Conservation (phyloP, 768 basidiomycete genomes). For the Royoungia palumana region DNA sequence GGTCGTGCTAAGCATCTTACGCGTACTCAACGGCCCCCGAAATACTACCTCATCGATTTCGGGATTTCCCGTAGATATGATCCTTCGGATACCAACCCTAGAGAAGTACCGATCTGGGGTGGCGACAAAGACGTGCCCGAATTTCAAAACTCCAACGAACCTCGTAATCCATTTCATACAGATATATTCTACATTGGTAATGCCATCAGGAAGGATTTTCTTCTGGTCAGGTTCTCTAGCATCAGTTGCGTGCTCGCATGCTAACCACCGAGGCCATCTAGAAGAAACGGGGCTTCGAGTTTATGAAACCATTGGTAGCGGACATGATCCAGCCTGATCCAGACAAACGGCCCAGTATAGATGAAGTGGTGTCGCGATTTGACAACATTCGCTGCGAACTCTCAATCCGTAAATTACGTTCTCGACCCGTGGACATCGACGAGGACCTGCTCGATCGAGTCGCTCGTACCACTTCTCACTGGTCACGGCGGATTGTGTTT, state of each 20-base stretch:
- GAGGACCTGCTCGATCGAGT: constrained; percentile 12
- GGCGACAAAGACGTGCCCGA: constrained; percentile 45
- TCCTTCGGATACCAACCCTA: constrained; percentile 25
- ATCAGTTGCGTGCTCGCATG: neutral
- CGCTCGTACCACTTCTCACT: constrained; percentile 15
- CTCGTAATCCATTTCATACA: constrained; percentile 39
- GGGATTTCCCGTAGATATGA: constrained; percentile 34
- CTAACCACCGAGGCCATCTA: neutral
- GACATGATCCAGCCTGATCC: constrained; percentile 39
- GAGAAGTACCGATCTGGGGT: constrained; percentile 32
- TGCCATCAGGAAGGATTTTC: constrained; percentile 30
- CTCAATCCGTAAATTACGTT: constrained; percentile 21
- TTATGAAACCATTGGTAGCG: constrained; percentile 31
- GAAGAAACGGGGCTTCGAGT: constrained; percentile 19
- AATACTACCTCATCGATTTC: constrained; percentile 28
- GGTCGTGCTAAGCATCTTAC: constrained; percentile 24
- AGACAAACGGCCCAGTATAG: constrained; percentile 34
- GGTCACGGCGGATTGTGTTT: constrained; percentile 22
- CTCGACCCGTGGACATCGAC: constrained; percentile 22
- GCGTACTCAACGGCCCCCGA: constrained; percentile 28
- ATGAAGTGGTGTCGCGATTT: constrained; percentile 31
- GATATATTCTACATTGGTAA: constrained; percentile 47
- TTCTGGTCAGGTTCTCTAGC: constrained; percentile 20
- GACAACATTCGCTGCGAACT: constrained; percentile 5
- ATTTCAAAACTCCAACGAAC: constrained; percentile 22